Evolutionary conservation across 140 eudicot genomes (phyloP), one percentile per base, ranked within the genome.

Genomic region (Eryngium alpinum): DNA sequence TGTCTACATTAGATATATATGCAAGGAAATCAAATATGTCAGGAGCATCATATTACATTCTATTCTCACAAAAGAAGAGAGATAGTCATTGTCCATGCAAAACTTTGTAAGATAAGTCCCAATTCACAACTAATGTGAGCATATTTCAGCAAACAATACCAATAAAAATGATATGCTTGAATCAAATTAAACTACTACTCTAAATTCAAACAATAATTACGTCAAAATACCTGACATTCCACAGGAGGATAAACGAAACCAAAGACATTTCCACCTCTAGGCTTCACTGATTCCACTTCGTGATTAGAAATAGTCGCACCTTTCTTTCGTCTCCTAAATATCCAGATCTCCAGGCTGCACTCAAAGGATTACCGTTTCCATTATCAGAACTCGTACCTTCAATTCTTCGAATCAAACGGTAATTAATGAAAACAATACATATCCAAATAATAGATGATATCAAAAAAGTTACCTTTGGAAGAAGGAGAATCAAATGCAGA

Each of bases 231-330:
- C 80, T 75, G 43, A 12, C 32, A 80, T 34, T 79, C 32, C 33
- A 83, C 74, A 62, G 62, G 51, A 60, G 94, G 92, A 83, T 91
- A 89, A 50, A 38, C 84, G 49, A 84, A 93, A 72, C 88, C 88
- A 67, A 88, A 44, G 29, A 89, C 88, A 81, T 79, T 89, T 84
- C 90, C 87, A 80, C 77, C 84, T 79, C 75, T 86, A 19, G 77
- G 87, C 70, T 78, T 88, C 82, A 49, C 84, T 10, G 84, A 75
- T 34, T 88, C 92, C 33, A 46, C 33, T 16, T 69, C 81, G 25
- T 87, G 72, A 79, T 63, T 59, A 44, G 87, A 86, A 53, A 81
- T 10, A 24, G 66, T 11, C 50, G 50, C 66, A 15, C 25, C 85
- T 81, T 79, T 87, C 6, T 82, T 72, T 79, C 81, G 34, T 25